These are phyloP conservation scores for Beauveria pseudobassiana DNA, from an alignment of 2,329 filamentous ascomycete genomes.

Conservation along the genomic window DNA sequence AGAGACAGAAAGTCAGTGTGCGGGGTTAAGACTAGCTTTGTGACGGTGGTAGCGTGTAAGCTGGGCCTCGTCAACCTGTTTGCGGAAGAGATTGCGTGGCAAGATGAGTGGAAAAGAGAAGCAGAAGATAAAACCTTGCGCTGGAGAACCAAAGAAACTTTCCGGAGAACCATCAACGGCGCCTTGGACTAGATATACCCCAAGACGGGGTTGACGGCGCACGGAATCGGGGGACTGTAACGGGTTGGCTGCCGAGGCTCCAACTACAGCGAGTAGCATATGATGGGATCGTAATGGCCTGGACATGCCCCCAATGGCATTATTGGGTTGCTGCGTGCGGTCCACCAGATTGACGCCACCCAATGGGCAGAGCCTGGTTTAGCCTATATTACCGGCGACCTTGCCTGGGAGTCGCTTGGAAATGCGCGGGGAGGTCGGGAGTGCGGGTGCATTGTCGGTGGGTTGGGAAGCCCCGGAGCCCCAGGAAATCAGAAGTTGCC, in stretches of 20 bases:
- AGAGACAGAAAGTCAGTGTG: background rate
- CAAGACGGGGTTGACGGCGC: background rate
- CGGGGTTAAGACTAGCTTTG: background rate
- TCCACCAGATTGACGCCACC: slow-evolving; percentile 9
- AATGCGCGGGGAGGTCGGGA: slow-evolving; percentile 8
- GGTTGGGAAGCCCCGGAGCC: slow-evolving; percentile 7
- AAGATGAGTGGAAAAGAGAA: background rate
- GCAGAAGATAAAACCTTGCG: background rate
- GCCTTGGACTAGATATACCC: slow-evolving; percentile 5
- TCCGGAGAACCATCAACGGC: background rate
- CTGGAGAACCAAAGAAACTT: background rate
- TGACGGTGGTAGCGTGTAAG: background rate
- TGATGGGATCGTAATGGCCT: slow-evolving; percentile 10
- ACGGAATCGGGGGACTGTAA: slow-evolving; percentile 11
- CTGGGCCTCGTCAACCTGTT: background rate
- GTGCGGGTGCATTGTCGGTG: slow-evolving; percentile 2
- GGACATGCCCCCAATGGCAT: background rate
- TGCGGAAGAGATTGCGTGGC: background rate
- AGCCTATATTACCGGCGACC: background rate
- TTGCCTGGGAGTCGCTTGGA: background rate
- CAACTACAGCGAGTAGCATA: slow-evolving; percentile 8
- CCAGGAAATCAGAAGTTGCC: slow-evolving; percentile 3
- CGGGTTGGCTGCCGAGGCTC: slow-evolving; percentile 10
- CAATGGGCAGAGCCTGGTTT: slow-evolving; percentile 1
- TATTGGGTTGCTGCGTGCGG: background rate